phyloP scores from a whole-genome alignment of 139 green algal genomes.

The Micractinium conductrix region DNA sequence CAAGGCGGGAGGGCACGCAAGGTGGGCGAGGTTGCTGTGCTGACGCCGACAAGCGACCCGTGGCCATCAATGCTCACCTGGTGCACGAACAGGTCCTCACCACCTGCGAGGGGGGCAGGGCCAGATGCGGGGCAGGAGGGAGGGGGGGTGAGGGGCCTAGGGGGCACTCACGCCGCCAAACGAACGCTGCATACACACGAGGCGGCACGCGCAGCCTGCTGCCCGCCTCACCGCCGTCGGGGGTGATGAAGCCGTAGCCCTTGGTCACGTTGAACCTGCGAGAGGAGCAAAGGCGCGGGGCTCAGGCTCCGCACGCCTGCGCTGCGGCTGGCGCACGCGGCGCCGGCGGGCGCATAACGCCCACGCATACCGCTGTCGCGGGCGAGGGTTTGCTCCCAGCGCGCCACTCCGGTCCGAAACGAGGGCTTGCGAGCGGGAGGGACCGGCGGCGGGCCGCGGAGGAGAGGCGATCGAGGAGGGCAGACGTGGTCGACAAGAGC shows the following conservation, averaged over 20 bases:
- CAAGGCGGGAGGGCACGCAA: neutral
- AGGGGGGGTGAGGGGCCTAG: neutral
- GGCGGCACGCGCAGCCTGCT: neutral
- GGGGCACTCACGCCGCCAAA: neutral
- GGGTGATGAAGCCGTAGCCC: constrained; percentile 84
- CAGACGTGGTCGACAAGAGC: no score
- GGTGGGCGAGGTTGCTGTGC: neutral
- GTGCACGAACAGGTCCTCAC: constrained; percentile 84
- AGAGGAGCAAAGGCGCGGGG: no score
- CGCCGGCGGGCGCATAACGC: no score
- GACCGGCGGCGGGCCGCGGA: no score
- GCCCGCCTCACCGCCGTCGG: constrained; percentile 51
- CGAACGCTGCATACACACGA: no score
- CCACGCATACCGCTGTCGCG: no score
- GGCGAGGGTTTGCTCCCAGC: no score
- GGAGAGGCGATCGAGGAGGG: no score
- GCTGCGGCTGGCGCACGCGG: no score
- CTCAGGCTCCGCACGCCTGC: no score
- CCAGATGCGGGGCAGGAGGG: neutral
- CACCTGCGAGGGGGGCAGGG: constrained; percentile 1
- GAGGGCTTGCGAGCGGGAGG: no score
- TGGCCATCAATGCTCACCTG: constrained; percentile 37
- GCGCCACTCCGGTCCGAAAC: no score
- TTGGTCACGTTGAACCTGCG: constrained; percentile 86
- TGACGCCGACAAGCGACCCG: neutral